Conservation (phyloP, 805 yeast genomes). For the Wickerhamiella galacta region DNA sequence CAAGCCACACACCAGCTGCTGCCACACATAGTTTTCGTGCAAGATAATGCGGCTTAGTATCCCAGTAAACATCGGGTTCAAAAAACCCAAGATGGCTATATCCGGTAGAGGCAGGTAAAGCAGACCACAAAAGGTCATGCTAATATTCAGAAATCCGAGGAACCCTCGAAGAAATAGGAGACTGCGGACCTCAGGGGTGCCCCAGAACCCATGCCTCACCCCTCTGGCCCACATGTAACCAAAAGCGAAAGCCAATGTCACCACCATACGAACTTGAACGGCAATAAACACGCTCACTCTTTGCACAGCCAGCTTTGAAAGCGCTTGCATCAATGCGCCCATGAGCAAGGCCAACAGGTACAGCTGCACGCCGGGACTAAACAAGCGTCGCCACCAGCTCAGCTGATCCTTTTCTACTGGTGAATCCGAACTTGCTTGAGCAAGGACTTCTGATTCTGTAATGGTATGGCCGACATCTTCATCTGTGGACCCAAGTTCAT, state of each 20-base stretch:
- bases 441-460: no score
- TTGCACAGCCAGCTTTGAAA: conserved; percentile 11
- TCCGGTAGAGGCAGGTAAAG: conserved; percentile 63
- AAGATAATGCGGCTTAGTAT: conserved; percentile 51
- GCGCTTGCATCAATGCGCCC: conserved; percentile 13
- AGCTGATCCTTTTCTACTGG: no score
- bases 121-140: conserved; percentile 59
- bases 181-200: conserved; percentile 41
- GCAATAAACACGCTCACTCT: conserved; percentile 22
- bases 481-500: no score
- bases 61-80: conserved; percentile 64
- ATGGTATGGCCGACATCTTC: no score
- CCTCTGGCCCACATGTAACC: conserved; percentile 35
- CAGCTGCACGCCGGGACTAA: conserved; percentile 25
- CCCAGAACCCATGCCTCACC: conserved; percentile 50
- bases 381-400: no score
- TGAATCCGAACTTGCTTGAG: no score
- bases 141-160: conserved; percentile 67
- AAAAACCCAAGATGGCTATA: conserved; percentile 62
- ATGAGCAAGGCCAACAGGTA: conserved; percentile 11
- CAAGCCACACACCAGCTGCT: conserved; percentile 55
- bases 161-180: conserved; percentile 46
- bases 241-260: conserved; percentile 47
- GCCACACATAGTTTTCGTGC: conserved; percentile 44
- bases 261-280: conserved; percentile 55